Conservation (phyloP, 2,329 filamentous ascomycete genomes). For the Colletotrichum sp. region DNA sequence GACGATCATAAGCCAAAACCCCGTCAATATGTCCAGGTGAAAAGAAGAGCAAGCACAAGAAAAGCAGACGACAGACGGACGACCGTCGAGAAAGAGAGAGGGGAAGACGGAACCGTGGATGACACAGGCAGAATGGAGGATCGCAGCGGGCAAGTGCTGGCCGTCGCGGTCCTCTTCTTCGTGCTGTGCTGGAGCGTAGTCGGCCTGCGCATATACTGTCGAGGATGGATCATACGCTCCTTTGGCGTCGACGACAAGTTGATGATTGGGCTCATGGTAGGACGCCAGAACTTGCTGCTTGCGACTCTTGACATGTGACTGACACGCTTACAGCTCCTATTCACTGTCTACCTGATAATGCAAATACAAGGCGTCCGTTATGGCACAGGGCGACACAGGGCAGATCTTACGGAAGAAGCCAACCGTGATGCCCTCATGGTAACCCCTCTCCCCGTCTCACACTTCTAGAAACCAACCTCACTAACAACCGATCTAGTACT, state of each 20-base stretch:
- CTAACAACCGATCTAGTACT: conserved; percentile 28
- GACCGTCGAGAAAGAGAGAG: neutral
- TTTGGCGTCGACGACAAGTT: conserved; percentile 38
- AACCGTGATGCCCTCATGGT: conserved; percentile 35
- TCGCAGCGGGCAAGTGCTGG: conserved; percentile 29
- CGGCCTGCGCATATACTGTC: conserved; percentile 34
- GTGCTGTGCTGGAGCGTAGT: conserved; percentile 36
- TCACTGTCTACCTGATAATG: conserved; percentile 25
- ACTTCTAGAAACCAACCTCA: neutral
- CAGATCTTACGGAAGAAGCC: conserved; percentile 22
- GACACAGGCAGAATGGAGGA: conserved; percentile 16
- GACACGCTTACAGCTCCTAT: conserved; percentile 23
- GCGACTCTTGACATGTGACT: neutral
- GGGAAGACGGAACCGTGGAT: neutral
- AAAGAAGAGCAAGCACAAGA: neutral
- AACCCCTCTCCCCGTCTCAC: neutral
- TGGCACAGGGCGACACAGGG: conserved; percentile 30
- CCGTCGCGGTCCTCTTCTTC: conserved; percentile 35
- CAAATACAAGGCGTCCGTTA: conserved; percentile 31
- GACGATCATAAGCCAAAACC: neutral
- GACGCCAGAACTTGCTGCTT: neutral
- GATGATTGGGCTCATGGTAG: conserved; percentile 35
- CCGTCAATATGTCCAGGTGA: conserved; percentile 9
- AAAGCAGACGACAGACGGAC: neutral
- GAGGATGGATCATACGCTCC: conserved; percentile 34